Conservation (phyloP, 352 stramenopile genomes). For the Phytophthora pisi region DNA sequence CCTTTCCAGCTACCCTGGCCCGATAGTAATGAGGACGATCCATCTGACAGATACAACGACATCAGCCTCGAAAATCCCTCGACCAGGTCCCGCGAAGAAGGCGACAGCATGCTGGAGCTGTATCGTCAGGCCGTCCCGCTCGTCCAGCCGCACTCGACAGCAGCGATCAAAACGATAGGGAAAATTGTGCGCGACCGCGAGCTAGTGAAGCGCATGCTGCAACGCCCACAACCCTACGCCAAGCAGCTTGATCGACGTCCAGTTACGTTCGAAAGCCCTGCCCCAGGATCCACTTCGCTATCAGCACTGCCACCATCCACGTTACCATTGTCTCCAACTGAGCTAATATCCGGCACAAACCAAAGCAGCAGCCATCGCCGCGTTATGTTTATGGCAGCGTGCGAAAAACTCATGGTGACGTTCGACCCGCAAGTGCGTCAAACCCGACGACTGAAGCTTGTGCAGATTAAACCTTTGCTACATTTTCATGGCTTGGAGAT, state of each 20-base stretch:
- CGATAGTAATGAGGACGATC: constrained; percentile 5
- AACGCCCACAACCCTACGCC: constrained; percentile 42
- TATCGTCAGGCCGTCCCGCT: constrained; percentile 64
- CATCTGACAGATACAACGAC: constrained; percentile 10
- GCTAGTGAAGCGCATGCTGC: constrained; percentile 61
- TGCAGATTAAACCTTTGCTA: constrained; percentile 47
- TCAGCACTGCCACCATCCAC: constrained; percentile 2
- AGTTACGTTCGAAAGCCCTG: constrained; percentile 12
- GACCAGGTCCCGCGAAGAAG: constrained; percentile 4
- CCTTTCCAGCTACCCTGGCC: constrained; percentile 24
- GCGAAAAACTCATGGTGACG: constrained; percentile 48
- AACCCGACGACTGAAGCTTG: constrained; percentile 39
- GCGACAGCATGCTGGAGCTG: constrained; percentile 38
- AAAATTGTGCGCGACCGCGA: constrained; percentile 52
- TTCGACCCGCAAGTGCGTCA: constrained; percentile 51
- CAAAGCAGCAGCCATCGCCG: constrained; percentile 17
- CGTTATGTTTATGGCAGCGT: constrained; percentile 53
- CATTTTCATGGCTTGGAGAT: constrained; percentile 49
- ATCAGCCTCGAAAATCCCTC: constrained; percentile 6
- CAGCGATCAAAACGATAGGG: constrained; percentile 60
- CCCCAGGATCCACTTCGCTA: constrained; percentile 13
- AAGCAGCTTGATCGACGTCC: constrained; percentile 33
- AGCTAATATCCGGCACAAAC: not conserved
- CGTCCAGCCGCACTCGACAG: constrained; percentile 64
- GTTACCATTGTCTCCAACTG: constrained; percentile 13